Percentiles rank a stretch among this genome's conserved stretches.
Conservation (phyloP, 495 filamentous ascomycete genomes). For the Trichoderma virens region DNA sequence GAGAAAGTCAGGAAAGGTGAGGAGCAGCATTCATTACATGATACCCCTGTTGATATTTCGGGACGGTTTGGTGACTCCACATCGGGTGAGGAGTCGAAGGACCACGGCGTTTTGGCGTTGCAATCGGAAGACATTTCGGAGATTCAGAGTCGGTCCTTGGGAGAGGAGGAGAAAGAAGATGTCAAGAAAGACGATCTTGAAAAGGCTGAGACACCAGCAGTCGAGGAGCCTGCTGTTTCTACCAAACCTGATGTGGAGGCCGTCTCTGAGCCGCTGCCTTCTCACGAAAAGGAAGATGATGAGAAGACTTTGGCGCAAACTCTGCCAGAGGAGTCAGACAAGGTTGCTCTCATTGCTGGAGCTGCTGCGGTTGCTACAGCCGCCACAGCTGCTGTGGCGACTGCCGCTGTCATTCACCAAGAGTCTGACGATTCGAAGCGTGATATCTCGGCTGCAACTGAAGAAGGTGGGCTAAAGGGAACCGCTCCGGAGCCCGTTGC, state of each 20-base stretch:
- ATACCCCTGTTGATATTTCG: conserved; percentile 17
- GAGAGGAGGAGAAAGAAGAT: not conserved
- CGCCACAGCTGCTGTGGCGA: not conserved
- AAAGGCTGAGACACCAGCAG: conserved; percentile 2
- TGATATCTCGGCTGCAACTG: not conserved
- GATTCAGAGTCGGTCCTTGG: not conserved
- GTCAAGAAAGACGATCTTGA: not conserved
- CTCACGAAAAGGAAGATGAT: not conserved
- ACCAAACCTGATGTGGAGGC: conserved; percentile 5
- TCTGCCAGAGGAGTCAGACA: not conserved
- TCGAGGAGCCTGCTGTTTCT: conserved; percentile 5
- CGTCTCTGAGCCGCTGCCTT: conserved; percentile 1
- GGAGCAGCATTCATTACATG: conserved; percentile 18
- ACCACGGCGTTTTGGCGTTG: conserved; percentile 6
- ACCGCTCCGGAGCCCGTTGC: not conserved
- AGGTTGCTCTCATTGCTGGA: not conserved
- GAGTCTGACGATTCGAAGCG: not conserved
- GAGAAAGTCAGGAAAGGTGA: conserved; percentile 23
- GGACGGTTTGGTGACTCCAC: conserved; percentile 13
- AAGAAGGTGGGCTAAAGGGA: not conserved
- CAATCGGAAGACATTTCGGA: not conserved
- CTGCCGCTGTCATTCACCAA: not conserved
- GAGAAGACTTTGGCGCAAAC: not conserved
- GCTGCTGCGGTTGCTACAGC: not conserved
- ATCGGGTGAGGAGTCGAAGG: conserved; percentile 9